phyloP scores from a whole-genome alignment of 148 eudicot genomes.

The Spergularia bocconei region DNA sequence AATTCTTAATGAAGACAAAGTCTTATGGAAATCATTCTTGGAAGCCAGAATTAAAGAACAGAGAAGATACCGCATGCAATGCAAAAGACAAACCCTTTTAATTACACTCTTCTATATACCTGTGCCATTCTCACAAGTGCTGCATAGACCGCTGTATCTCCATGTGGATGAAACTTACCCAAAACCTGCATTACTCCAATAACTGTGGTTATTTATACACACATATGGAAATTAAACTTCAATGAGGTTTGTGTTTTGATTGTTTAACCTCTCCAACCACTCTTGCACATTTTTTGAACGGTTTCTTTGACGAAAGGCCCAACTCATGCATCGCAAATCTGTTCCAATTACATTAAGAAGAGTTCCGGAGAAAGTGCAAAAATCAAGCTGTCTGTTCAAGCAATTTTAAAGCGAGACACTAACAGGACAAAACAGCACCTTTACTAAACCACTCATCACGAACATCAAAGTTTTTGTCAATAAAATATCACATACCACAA shows the following conservation, averaged over 20 bases:
- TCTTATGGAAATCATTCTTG: background rate
- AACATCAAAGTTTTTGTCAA: too few relatives aligned
- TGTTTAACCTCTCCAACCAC: slow-evolving; percentile 92
- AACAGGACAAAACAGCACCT: background rate
- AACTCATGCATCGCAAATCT: slow-evolving; percentile 98
- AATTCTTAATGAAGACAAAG: background rate
- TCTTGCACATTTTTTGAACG: slow-evolving; percentile 95
- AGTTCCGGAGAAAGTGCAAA: background rate
- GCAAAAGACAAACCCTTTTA: background rate
- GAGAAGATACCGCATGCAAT: background rate
- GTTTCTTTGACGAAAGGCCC: slow-evolving; percentile 91
- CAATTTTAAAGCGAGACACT: background rate
- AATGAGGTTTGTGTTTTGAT: slow-evolving; percentile 3
- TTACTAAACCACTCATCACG: background rate
- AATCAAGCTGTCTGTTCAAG: background rate
- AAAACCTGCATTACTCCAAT: slow-evolving; percentile 53
- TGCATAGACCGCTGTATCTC: slow-evolving; percentile 94
- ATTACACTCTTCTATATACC: slow-evolving; percentile 57
- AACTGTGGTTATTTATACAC: slow-evolving; percentile 12
- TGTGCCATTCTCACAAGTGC: slow-evolving; percentile 98
- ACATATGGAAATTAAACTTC: slow-evolving; percentile 3
- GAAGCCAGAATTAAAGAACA: background rate
- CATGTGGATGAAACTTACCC: slow-evolving; percentile 98
- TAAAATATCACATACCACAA: background rate
- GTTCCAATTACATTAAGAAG: slow-evolving; percentile 12